Evolutionary conservation across 805 yeast genomes (phyloP).

Genomic region (Candida rishiriensis): DNA sequence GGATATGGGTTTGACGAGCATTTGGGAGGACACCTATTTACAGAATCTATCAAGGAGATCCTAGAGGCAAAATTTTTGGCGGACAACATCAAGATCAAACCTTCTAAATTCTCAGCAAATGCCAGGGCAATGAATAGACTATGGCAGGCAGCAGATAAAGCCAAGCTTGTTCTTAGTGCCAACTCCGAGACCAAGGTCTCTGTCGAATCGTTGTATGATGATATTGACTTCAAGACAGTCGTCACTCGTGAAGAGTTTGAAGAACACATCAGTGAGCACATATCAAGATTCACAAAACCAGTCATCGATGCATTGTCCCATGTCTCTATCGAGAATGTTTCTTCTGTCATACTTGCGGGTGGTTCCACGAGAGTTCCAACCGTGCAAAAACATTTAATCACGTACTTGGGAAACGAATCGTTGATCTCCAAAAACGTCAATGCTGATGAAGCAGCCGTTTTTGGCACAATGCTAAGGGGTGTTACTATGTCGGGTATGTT

Average conservation of each 20-base stretch:
- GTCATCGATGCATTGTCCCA: constrained; percentile 45
- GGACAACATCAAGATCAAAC: constrained; percentile 34
- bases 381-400: constrained; percentile 58
- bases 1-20: constrained; percentile 65
- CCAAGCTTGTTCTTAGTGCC: constrained; percentile 82
- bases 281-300: constrained; percentile 48
- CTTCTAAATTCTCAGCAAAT: constrained; percentile 38
- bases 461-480: constrained; percentile 86
- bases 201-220: constrained; percentile 70
- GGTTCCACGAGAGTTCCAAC: constrained; percentile 91
- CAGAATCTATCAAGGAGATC: constrained; percentile 57
- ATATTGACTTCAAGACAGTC: constrained; percentile 63
- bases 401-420: constrained; percentile 51
- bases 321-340: constrained; percentile 18
- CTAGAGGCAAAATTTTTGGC: constrained; percentile 56
- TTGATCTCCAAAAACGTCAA: constrained; percentile 77
- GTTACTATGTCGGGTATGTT: constrained; percentile 66
- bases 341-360: constrained; percentile 77
- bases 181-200: constrained; percentile 74
- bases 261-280: constrained; percentile 40
- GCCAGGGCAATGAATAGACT: constrained; percentile 62
- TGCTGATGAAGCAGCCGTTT: constrained; percentile 91
- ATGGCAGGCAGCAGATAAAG: constrained; percentile 82
- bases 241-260: constrained; percentile 85
- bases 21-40: constrained; percentile 75